These are phyloP conservation scores for Metschnikowia baotianmanensis DNA, from an alignment of 805 yeast species.

Conservation along the genomic window DNA sequence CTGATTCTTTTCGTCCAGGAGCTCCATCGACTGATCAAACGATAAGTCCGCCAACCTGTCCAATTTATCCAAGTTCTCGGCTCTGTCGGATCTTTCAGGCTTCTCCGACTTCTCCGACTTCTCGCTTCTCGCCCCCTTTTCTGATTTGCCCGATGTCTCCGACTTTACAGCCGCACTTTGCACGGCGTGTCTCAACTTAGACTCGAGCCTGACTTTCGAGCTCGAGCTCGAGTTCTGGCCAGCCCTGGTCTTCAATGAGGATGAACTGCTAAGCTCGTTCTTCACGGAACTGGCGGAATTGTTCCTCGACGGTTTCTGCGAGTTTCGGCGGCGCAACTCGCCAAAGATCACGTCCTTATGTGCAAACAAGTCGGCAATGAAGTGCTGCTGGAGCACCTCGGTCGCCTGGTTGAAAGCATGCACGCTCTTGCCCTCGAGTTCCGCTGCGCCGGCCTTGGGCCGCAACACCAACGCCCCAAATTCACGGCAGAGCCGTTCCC, in stretches of 20 bases:
- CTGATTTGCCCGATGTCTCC: not conserved
- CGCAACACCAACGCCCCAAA: slow-evolving; percentile 62
- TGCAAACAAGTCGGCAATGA: slow-evolving; percentile 60
- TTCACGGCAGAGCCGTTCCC: slow-evolving; percentile 58
- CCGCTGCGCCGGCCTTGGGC: slow-evolving; percentile 34
- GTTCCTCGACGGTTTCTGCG: slow-evolving; percentile 19
- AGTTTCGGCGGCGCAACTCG: slow-evolving; percentile 48
- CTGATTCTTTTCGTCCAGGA: not conserved
- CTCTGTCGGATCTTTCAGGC: not conserved
- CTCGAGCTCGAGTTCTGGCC: slow-evolving; percentile 9
- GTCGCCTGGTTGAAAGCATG: slow-evolving; percentile 15
- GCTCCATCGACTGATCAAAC: too few relatives aligned
- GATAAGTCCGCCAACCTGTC: too few relatives aligned
- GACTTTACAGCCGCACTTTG: slow-evolving; percentile 1
- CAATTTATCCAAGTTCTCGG: too few relatives aligned
- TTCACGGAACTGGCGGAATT: slow-evolving; percentile 12
- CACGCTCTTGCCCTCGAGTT: slow-evolving; percentile 15
- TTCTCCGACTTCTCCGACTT: too few relatives aligned
- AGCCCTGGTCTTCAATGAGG: slow-evolving; percentile 5
- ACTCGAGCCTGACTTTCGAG: slow-evolving; percentile 12
- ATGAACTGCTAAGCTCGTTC: not conserved
- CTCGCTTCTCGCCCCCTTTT: not conserved
- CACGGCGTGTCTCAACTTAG: slow-evolving; percentile 12
- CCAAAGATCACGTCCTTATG: slow-evolving; percentile 63
- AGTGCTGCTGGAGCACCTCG: slow-evolving; percentile 43